These are phyloP conservation scores for Daldinia bambusicola DNA, from an alignment of 495 filamentous ascomycete species.

Conservation along the genomic window DNA sequence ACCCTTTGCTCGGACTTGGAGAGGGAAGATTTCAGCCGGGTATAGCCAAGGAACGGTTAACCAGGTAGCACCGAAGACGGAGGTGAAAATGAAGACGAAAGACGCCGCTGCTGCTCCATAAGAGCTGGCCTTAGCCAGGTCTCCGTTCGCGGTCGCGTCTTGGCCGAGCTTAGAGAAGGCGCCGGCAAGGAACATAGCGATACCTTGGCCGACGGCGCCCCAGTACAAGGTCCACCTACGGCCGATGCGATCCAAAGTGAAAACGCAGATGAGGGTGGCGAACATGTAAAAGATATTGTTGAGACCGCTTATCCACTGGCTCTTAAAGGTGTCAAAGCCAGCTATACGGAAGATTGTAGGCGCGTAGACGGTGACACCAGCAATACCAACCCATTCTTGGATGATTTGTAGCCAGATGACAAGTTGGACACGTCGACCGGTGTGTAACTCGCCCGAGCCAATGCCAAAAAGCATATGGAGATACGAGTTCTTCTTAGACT, in stretches of 20 bases:
- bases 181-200: constrained; percentile 65
- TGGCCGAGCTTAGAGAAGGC: constrained; percentile 54
- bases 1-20: constrained; percentile 73
- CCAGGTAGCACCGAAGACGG: constrained; percentile 77
- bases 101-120: constrained; percentile 71
- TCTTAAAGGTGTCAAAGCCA: constrained; percentile 67
- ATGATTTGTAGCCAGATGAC: constrained; percentile 79
- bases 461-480: constrained; percentile 71
- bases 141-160: constrained; percentile 48
- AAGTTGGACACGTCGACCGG: constrained; percentile 72
- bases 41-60: constrained; percentile 77
- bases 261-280: constrained; percentile 68
- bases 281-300: constrained; percentile 75
- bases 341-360: constrained; percentile 76
- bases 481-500: constrained; percentile 65
- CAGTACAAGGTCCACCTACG: constrained; percentile 75
- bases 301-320: constrained; percentile 74
- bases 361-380: constrained; percentile 72
- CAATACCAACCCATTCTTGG: constrained; percentile 79
- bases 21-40: constrained; percentile 76
- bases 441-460: constrained; percentile 70
- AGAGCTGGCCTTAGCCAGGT: constrained; percentile 54
- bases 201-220: constrained; percentile 71
- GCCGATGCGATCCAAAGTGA: constrained; percentile 74
- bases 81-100: constrained; percentile 77